Conservation (phyloP, 306 rosid species). For the Ormosia semicastrata region DNA sequence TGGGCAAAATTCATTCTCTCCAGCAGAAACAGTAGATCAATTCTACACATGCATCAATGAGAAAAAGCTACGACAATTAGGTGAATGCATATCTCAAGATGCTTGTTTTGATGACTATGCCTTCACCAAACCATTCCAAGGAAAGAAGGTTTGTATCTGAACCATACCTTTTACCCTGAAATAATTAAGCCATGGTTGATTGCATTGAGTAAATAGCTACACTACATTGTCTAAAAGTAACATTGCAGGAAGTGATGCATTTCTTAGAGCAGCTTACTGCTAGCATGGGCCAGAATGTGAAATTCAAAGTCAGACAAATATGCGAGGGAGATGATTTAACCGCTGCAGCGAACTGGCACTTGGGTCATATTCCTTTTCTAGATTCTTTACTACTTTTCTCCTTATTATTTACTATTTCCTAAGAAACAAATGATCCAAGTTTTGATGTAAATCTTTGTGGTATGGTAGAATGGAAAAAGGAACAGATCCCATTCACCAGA, state of each 20-base stretch:
- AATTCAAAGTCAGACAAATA: conserved; percentile 46
- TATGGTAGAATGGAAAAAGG: conserved; percentile 68
- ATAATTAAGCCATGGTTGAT: background rate
- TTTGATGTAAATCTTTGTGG: conserved; percentile 9
- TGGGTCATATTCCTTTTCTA: conserved; percentile 49
- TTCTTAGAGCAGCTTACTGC: conserved; percentile 53
- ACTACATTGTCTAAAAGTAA: conserved; percentile 4
- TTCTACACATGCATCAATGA: conserved; percentile 70
- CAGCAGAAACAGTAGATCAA: conserved; percentile 39
- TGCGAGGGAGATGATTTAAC: conserved; percentile 53
- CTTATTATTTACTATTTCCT: background rate
- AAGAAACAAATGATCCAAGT: background rate
- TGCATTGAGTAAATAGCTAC: background rate
- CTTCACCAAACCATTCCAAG: conserved; percentile 60
- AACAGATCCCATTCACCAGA: conserved; percentile 75
- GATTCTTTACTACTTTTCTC: background rate
- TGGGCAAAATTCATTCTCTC: conserved; percentile 26
- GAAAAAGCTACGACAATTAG: conserved; percentile 43
- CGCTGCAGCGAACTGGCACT: conserved; percentile 73
- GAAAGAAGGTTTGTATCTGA: conserved; percentile 55
- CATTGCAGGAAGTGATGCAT: conserved; percentile 60
- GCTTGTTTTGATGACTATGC: conserved; percentile 65
- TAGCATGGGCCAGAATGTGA: conserved; percentile 75
- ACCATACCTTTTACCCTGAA: background rate
- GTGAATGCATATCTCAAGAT: conserved; percentile 47